Evolutionary conservation across 2,329 filamentous ascomycete genomes (phyloP), one percentile per base, ranked within the genome.

Genomic region (Tolypocladium cylindrosporum): DNA sequence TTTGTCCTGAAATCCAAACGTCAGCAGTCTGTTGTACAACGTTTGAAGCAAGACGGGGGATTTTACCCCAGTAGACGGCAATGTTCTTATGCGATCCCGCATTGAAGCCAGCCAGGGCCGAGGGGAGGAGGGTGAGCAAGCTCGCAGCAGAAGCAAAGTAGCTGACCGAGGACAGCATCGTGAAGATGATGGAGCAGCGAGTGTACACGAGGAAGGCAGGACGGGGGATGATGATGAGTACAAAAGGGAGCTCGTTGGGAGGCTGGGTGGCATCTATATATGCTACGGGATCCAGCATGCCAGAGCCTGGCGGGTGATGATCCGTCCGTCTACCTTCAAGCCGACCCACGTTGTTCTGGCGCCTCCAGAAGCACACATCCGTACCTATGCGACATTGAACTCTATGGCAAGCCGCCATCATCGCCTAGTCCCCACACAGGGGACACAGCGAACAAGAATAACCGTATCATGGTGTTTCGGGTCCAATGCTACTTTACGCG

Each of bases 51-150:
- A 10, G 21, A 39, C 31, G 48, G 24, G 16, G 14, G 31, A 27
- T 57, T 70, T 64, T 70, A 74, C 85, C 86, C 86, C 86, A 89
- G 69, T 89, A 89, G 1, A 88, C 75, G 34, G 80, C 84, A 57
- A 89, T 67, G 64, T 87, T 88, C 55, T 69, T 74, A 1, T 67
- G 64, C 1, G 77, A 75, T 21, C 65, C 66, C 4, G 79, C 59
- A 60, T 77, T 71, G 62, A 83, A 79, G 16, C 72, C 75, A 27
- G 75, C 77, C 42, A 71, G 61, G 24, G 63, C 71, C 3, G 66
- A 59, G 11, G 74, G 70, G 16, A 69, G 59, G 21, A 62, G 53
- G 55, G 62, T 61, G 34, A 69, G 60, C 37, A 63, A 37, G 61
- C 63, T 60, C 57, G 63, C 65, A 21, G 58, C 41, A 14, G 61